Percentiles rank a stretch among this genome's conserved stretches.
phyloP scores from a whole-genome alignment of 441 rosid species.

The Francoa sonchifolia region DNA sequence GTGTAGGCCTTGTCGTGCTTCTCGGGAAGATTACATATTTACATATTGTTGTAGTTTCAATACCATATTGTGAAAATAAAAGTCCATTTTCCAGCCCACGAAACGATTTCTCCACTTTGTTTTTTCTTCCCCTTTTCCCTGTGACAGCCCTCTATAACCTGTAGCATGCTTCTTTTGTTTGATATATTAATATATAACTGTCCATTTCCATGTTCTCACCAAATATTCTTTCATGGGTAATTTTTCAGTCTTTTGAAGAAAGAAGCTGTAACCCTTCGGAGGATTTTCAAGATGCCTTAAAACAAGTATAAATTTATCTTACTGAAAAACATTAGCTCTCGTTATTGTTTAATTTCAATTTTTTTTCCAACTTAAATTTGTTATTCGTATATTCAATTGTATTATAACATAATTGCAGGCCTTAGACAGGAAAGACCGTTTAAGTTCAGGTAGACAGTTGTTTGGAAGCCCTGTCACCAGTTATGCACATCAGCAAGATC shows the following conservation, averaged over 20 bases:
- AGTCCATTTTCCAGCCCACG: no score
- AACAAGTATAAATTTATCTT: constrained; percentile 10
- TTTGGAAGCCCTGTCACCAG: constrained; percentile 8
- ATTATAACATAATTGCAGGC: no score
- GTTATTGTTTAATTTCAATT: no score
- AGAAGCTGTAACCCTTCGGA: constrained; percentile 12
- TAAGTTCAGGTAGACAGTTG: constrained; percentile 5
- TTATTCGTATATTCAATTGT: no score
- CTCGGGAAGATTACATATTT: neutral
- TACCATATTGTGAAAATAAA: no score
- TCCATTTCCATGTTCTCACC: neutral
- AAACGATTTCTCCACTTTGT: no score
- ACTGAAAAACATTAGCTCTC: no score
- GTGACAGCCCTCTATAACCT: no score
- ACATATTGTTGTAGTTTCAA: no score
- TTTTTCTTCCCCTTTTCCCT: no score
- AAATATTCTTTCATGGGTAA: neutral
- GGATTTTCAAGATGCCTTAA: constrained; percentile 12
- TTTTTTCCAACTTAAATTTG: no score
- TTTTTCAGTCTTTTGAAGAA: constrained; percentile 18
- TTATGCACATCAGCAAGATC: constrained; percentile 10
- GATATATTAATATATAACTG: neutral
- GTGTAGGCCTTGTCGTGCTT: constrained; percentile 1
- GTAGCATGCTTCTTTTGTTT: neutral
- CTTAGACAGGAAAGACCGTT: constrained; percentile 14